Evolutionary conservation across 164 flowering plant genomes (phyloP), one percentile per base, ranked within the genome.

Genomic region (Warburgia ugandensis): DNA sequence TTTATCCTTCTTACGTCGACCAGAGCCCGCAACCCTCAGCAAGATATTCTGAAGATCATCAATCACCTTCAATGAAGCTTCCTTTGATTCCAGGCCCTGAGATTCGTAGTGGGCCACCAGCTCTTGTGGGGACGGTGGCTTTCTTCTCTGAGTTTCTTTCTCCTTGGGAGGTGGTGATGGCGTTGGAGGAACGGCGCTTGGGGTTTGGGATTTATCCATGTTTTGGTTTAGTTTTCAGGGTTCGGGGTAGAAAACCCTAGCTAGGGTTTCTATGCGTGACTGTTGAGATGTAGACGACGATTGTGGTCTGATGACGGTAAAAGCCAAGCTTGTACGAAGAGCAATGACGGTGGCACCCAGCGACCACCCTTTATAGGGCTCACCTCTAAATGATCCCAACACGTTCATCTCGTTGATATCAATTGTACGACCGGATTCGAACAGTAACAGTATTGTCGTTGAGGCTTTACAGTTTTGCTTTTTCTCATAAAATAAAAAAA

Each of bases 61-160:
- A 5, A 87, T 81, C 6, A 74, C 96, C 70, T 77, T 81, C 29
- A 78, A 7, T 12, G 96, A 65, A 9, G 96, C 92, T 57, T 81
- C 76, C 7, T 69, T 71, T 23, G 74, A 53, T n/a, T 68, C 71
- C 21, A 83, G 47, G 6, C 96, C 92, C 60, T 78, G 69, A 1
- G 83, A 60, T 54, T 84, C 83, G 57, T 81, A 84, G 63, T 81
- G 80, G 41, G 87, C 49, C 16, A 84, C 59, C 23, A 87, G 70
- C n/a, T 87, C 90, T 39, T 66, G 56, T 16, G 96, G 77, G 8
- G 71, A 71, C 31, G 86, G 82, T 16, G 70, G 54, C 50, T 73
- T 77, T 22, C 39, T 53, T 58, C 60, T 71, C 48, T 58, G 51
- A 16, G 48, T 8, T 38, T 58, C 38, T 6, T 31, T 39, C 49